phyloP scores from a whole-genome alignment of 805 yeast genomes.

The Cyberlindnera saturnus region DNA sequence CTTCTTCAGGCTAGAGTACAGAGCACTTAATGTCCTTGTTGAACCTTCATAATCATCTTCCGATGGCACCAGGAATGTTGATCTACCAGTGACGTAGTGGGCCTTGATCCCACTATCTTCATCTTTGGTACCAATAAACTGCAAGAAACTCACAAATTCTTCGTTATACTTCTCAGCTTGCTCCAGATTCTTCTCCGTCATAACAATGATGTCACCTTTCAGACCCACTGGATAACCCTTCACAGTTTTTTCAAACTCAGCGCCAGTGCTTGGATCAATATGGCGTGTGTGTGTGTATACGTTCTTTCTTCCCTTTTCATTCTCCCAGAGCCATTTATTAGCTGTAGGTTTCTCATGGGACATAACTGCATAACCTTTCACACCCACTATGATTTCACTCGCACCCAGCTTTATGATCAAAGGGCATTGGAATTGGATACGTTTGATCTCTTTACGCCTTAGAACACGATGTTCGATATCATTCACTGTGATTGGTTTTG shows the following conservation, averaged over 20 bases:
- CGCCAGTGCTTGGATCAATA: slow-evolving; percentile 37
- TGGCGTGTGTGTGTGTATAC: slow-evolving; percentile 43
- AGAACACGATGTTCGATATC: slow-evolving; percentile 43
- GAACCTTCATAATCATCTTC: slow-evolving; percentile 58
- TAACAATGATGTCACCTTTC: slow-evolving; percentile 32
- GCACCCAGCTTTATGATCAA: slow-evolving; percentile 37
- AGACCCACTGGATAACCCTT: slow-evolving; percentile 40
- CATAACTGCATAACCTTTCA: slow-evolving; percentile 66
- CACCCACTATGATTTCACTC: slow-evolving; percentile 51
- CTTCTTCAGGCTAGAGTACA: slow-evolving; percentile 54
- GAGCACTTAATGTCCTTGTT: slow-evolving; percentile 54
- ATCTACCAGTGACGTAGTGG: slow-evolving; percentile 44
- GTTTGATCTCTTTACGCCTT: slow-evolving; percentile 52
- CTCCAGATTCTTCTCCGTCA: slow-evolving; percentile 31
- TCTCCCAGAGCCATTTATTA: slow-evolving; percentile 48
- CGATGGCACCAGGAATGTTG: slow-evolving; percentile 66
- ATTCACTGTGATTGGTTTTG: slow-evolving; percentile 36
- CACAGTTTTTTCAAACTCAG: slow-evolving; percentile 30
- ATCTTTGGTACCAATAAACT: slow-evolving; percentile 62
- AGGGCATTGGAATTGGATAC: slow-evolving; percentile 58
- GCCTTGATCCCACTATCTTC: slow-evolving; percentile 37
- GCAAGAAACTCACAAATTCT: slow-evolving; percentile 42
- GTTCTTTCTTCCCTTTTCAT: slow-evolving; percentile 41
- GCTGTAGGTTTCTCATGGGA: slow-evolving; percentile 45
- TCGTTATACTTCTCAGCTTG: slow-evolving; percentile 29